Base-by-base conservation (phyloP, 1,139 yeast genomes). In the Kodamaea fungicola region DNA sequence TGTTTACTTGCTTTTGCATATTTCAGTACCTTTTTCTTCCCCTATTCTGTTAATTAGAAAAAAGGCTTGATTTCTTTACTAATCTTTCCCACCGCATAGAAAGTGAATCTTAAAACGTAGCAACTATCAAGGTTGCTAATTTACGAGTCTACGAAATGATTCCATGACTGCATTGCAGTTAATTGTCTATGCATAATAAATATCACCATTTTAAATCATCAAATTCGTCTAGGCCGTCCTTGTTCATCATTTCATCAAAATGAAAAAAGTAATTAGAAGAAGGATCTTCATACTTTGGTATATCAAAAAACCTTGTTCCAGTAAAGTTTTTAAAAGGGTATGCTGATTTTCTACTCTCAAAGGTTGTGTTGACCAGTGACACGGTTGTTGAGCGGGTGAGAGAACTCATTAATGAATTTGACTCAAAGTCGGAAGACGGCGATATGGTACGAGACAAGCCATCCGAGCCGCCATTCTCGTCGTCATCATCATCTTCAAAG, bases 311-410 rank as follows among this genome's bases (percentile, higher is more conserved):
- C 27, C 43, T 38, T 3, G 38, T 35, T 10, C 30, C 28, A 24
- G 37, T 40, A 25, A 34, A 22, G 33, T 40, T 41, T 30, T 42
- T 47, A 42, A 49, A 49, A 1, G 52, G 52, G 30, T 47, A 44
- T 27, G 13, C 29, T 8, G 33, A 32, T 34, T 45, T 45, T 33
- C 45, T 45, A 30, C 32, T 25, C 12, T 39, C 39, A 24, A 33
- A 22, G 12, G 36, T 38, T 30, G 57, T 54, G 32, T 45, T 46
- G 16, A 47, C 46, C 22, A 46, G 43, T 3, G 68, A 61, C 2
- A 67, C 70, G 3, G 76, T 69, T n/a, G 75, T 69, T 7, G 73
- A 64, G 39, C 76, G 52, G 1, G 76, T 69, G 38, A 70, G 57
- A 5, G 69, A 50, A 30, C 64, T 51, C 74, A 68, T 67, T 38